Base-by-base conservation (phyloP, 169 alveolate species). In the Neospora caninum region DNA sequence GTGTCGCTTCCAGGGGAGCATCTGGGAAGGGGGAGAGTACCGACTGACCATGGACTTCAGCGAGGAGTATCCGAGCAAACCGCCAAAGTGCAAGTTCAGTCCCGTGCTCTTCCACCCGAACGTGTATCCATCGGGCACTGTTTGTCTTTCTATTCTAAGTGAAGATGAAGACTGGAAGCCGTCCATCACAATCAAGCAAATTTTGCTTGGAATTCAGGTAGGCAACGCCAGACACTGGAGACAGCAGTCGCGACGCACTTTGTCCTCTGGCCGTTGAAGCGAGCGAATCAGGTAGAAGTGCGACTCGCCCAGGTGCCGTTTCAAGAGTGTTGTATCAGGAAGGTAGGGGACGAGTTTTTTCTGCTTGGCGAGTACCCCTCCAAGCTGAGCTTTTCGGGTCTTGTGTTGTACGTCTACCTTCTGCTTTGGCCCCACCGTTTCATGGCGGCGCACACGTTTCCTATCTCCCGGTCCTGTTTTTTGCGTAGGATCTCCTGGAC, bases 151-250 rank as follows among this genome's bases (percentile, higher is more conserved):
- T 41, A 99, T 99, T 91, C 96, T 99, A n/a, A 99, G 98, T 95
- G 99, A 99, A 97, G 99, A 99, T 96, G 99, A 99, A 98, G 99
- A 99, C 93, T 99, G 99, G 99, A 99, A 98, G 96, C 99, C 99
- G n/a, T 98, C 99, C 31, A 99, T 99, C 93, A 99, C 99, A 27
- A 98, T 99, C 93, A 98, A 99, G 83, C 99, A 99, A 95, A 98
- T 99, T 91, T 97, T 99, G 34, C 96, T 99, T 42, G 99, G 99
- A 41, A 99, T 99, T n/a, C 99, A 99, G 97, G 99, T 94, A 38
- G 6, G 54, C 39, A 49, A 0, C 45, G 54, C 25, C 43, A 29
- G 36, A 64, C 34, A 64, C 78, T 20, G 36, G 78, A 64, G 78
- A 64, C 54, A 20, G 0, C n/a, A 43, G 69, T 36, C 25, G 2